phyloP scores from a whole-genome alignment of 2,329 filamentous ascomycete genomes.

The Botrytis aclada region DNA sequence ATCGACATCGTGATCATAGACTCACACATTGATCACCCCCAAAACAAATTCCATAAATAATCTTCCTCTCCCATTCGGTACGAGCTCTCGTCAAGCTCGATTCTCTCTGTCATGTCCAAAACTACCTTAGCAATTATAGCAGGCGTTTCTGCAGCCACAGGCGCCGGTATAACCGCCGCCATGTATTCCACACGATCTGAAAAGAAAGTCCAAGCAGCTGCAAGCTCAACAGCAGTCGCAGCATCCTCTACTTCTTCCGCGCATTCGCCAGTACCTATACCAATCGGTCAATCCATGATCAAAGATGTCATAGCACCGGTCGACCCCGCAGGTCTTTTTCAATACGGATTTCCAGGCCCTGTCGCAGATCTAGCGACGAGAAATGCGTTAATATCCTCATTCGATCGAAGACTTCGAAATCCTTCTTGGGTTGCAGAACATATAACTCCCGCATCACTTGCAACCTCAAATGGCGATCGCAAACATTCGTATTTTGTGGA shows the following conservation, averaged over 20 bases:
- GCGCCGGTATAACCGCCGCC: conserved; percentile 68
- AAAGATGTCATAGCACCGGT: conserved; percentile 50
- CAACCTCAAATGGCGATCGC: conserved; percentile 72
- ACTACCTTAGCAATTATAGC: conserved; percentile 72
- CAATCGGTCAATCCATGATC: conserved; percentile 31
- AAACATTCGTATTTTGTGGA: conserved; percentile 81
- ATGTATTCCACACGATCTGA: conserved; percentile 59
- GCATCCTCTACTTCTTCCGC: conserved; percentile 32
- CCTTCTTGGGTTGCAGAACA: conserved; percentile 95
- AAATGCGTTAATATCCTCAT: conserved; percentile 76
- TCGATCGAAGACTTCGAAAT: conserved; percentile 86
- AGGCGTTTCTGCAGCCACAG: conserved; percentile 71
- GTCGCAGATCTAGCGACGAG: conserved; percentile 77
- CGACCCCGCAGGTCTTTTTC: conserved; percentile 72
- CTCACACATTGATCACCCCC: not conserved
- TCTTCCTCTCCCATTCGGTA: not conserved
- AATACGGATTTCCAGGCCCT: conserved; percentile 91
- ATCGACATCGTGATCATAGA: conserved; percentile 18
- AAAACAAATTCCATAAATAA: conserved; percentile 14
- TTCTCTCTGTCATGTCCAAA: conserved; percentile 63
- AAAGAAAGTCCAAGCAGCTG: conserved; percentile 41
- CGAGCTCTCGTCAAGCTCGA: conserved; percentile 17
- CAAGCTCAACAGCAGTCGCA: conserved; percentile 30
- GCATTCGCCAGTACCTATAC: conserved; percentile 30
- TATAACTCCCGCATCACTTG: conserved; percentile 84